These are phyloP conservation scores for Solanum okadae DNA, from an alignment of 257 asterid genomes.

Conservation along the genomic window DNA sequence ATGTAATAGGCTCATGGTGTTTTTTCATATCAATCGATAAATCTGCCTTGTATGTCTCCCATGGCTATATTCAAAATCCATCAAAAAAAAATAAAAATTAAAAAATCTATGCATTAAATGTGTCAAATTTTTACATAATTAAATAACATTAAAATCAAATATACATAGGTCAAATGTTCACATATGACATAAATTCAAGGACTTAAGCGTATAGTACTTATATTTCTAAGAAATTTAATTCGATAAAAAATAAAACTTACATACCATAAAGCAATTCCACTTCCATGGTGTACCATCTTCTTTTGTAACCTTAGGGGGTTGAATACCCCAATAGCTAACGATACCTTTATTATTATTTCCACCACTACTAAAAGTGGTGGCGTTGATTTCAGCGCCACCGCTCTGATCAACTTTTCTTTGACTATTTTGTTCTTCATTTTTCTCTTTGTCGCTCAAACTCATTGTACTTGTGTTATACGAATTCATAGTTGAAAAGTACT, in stretches of 20 bases:
- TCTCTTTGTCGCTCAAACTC: conserved; percentile 25
- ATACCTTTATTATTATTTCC: background rate
- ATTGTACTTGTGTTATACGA: conserved; percentile 26
- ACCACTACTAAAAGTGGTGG: conserved; percentile 1
- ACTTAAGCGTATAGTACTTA: too few species aligned
- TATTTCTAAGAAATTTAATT: too few species aligned
- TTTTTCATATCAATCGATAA: too few species aligned
- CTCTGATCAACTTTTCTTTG: background rate
- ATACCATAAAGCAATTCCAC: conserved; percentile 66
- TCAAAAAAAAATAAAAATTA: background rate
- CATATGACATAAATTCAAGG: too few species aligned
- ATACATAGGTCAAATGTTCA: background rate
- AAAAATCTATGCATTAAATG: background rate
- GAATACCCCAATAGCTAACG: conserved; percentile 70
- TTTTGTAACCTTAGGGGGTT: conserved; percentile 32
- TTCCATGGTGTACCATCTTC: conserved; percentile 71
- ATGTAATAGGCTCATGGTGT: too few species aligned
- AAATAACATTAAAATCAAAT: too few species aligned
- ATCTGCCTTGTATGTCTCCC: conserved; percentile 54
- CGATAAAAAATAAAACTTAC: background rate
- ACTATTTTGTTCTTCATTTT: conserved; percentile 3
- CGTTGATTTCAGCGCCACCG: background rate
- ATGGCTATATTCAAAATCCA: conserved; percentile 19
- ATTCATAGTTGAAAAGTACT: conserved; percentile 7
- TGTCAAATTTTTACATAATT: background rate